Conservation (phyloP, 1,284 basidiomycete genomes). For the Somion occarium region DNA sequence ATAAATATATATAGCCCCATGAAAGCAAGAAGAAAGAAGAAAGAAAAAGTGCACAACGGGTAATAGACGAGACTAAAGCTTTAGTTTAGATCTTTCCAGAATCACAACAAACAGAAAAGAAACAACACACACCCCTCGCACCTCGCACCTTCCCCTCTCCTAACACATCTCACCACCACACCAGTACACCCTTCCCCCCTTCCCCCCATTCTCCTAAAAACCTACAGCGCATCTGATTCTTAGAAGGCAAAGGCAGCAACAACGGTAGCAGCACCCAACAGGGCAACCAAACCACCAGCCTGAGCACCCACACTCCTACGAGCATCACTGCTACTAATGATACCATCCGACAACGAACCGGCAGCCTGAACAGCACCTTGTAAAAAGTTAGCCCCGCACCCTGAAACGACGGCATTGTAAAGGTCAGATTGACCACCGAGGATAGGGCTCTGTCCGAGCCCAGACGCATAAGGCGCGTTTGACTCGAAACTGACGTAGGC, state of each 20-base stretch:
- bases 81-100: too few relatives aligned
- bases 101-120: not conserved
- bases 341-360: slow-evolving; percentile 45
- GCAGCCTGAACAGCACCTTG: slow-evolving; percentile 61
- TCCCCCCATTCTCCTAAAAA: too few relatives aligned
- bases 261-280: slow-evolving; percentile 20
- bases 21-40: too few relatives aligned
- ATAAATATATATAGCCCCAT: too few relatives aligned
- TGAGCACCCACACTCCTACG: slow-evolving; percentile 1
- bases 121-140: not conserved
- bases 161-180: not conserved
- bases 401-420: slow-evolving; percentile 53
- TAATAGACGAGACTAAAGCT: too few relatives aligned
- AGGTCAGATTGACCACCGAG: slow-evolving; percentile 63
- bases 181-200: not conserved
- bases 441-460: slow-evolving; percentile 59
- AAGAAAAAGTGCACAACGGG: too few relatives aligned
- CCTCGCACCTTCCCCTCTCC: not conserved
- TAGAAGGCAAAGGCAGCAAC: slow-evolving; percentile 16
- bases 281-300: slow-evolving; percentile 17
- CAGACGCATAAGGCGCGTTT: slow-evolving; percentile 66
- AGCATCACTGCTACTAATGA: slow-evolving; percentile 20
- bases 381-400: slow-evolving; percentile 64
- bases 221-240: slow-evolving; percentile 3
- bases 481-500: slow-evolving; percentile 77